Evolutionary conservation across 148 eudicot genomes (phyloP).

Genomic region (Pouteria glomerata): DNA sequence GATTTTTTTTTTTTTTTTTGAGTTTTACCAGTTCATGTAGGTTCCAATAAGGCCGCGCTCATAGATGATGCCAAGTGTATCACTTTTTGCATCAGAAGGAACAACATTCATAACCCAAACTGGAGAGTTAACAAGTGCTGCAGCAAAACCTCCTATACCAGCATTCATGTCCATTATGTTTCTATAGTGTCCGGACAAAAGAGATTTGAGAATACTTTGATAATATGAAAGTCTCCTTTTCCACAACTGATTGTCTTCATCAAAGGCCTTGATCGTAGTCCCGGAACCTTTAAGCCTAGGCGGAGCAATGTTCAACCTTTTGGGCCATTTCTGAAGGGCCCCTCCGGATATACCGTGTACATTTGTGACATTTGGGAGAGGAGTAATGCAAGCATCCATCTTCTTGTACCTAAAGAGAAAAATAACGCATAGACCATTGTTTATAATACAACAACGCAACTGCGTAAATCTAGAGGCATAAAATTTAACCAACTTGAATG

Average conservation of each 20-base stretch:
- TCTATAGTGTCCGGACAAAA: slow-evolving; percentile 36
- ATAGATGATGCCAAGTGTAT: slow-evolving; percentile 53
- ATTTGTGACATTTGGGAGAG: slow-evolving; percentile 35
- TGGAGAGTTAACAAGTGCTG: slow-evolving; percentile 49
- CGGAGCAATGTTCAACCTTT: slow-evolving; percentile 43
- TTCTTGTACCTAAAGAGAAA: slow-evolving; percentile 35
- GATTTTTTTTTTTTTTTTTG: too few relatives aligned
- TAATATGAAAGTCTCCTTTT: slow-evolving; percentile 46
- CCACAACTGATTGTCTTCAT: slow-evolving; percentile 55
- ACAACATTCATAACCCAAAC: slow-evolving; percentile 79
- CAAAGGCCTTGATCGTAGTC: slow-evolving; percentile 31
- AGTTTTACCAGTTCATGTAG: slow-evolving; percentile 60
- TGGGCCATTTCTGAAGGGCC: slow-evolving; percentile 60
- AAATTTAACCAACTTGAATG: background rate
- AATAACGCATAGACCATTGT: background rate
- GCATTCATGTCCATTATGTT: slow-evolving; percentile 83
- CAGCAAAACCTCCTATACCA: slow-evolving; percentile 67
- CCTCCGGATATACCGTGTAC: slow-evolving; percentile 45
- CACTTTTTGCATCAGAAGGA: slow-evolving; percentile 37
- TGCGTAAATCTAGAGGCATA: background rate
- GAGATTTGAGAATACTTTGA: slow-evolving; percentile 29
- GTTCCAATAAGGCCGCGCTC: slow-evolving; percentile 80
- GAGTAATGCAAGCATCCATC: slow-evolving; percentile 49
- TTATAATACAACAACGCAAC: background rate
- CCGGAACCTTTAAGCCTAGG: slow-evolving; percentile 38